These are phyloP conservation scores for Dissoconium aciculare DNA, from an alignment of 2,329 filamentous ascomycete genomes.

Conservation along the genomic window DNA sequence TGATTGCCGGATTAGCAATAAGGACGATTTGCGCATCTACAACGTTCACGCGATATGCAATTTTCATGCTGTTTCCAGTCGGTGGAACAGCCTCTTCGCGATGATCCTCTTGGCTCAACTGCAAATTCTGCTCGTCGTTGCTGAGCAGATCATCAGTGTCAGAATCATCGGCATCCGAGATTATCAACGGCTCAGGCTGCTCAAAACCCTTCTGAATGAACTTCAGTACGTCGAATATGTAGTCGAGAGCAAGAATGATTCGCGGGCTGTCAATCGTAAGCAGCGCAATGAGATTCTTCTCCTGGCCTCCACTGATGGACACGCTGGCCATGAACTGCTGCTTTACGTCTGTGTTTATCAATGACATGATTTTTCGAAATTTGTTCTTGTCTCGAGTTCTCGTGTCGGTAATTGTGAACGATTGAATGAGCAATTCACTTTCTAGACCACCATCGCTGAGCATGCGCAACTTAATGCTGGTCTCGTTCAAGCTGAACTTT, in stretches of 20 bases:
- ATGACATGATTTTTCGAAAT: conserved; percentile 94
- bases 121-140: conserved; percentile 22
- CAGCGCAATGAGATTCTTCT: conserved; percentile 74
- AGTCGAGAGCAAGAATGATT: conserved; percentile 90
- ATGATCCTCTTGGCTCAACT: conserved; percentile 12
- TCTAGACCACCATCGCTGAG: conserved; percentile 83
- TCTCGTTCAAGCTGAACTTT: conserved; percentile 86
- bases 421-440: conserved; percentile 81
- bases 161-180: conserved; percentile 40
- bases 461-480: conserved; percentile 81
- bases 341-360: conserved; percentile 78
- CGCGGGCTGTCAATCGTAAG: conserved; percentile 88
- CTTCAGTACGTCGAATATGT: conserved; percentile 74
- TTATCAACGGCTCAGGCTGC: conserved; percentile 39
- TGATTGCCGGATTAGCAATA: conserved; percentile 81
- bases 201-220: conserved; percentile 61
- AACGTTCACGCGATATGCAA: conserved; percentile 83
- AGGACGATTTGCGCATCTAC: conserved; percentile 94
- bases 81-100: conserved; percentile 8
- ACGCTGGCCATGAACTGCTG: conserved; percentile 98
- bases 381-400: conserved; percentile 65
- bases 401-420: conserved; percentile 88
- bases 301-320: conserved; percentile 73
- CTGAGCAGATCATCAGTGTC: conserved; percentile 41
- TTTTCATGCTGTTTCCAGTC: conserved; percentile 43